Conservation (phyloP, 805 yeast genomes). For the Monosporozyma solicola region DNA sequence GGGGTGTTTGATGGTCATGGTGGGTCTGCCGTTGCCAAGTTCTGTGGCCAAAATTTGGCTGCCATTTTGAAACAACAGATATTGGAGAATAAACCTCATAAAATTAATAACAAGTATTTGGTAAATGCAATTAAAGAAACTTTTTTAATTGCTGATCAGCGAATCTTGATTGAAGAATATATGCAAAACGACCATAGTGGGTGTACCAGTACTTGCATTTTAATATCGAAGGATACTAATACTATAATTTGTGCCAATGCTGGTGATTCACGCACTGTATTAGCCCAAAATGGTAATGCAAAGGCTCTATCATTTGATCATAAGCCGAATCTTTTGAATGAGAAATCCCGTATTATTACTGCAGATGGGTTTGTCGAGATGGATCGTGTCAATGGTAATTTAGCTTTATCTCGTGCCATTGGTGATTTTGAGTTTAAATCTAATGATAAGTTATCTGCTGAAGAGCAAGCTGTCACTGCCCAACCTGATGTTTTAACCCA, state of each 20-base stretch:
- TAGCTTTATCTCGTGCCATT: conserved; percentile 89
- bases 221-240: conserved; percentile 45
- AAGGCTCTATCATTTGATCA: conserved; percentile 81
- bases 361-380: conserved; percentile 98
- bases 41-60: conserved; percentile 72
- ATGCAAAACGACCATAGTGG: conserved; percentile 81
- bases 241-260: conserved; percentile 76
- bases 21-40: conserved; percentile 81
- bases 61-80: conserved; percentile 53
- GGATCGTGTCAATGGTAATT: conserved; percentile 93
- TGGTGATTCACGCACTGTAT: conserved; percentile 91
- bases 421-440: conserved; percentile 70
- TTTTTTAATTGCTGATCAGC: conserved; percentile 75
- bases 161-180: conserved; percentile 56
- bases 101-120: neutral
- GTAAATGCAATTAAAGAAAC: conserved; percentile 44
- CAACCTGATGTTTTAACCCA: conserved; percentile 87
- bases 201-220: conserved; percentile 89
- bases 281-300: conserved; percentile 74
- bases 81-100: neutral
- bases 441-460: conserved; percentile 72
- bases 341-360: conserved; percentile 77
- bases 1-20: conserved; percentile 98
- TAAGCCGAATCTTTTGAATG: conserved; percentile 91
- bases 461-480: conserved; percentile 92